Percentiles rank a stretch among this genome's conserved stretches.
Conservation (phyloP, 2,329 filamentous ascomycete species). For the Lasiodiplodia theobromae region DNA sequence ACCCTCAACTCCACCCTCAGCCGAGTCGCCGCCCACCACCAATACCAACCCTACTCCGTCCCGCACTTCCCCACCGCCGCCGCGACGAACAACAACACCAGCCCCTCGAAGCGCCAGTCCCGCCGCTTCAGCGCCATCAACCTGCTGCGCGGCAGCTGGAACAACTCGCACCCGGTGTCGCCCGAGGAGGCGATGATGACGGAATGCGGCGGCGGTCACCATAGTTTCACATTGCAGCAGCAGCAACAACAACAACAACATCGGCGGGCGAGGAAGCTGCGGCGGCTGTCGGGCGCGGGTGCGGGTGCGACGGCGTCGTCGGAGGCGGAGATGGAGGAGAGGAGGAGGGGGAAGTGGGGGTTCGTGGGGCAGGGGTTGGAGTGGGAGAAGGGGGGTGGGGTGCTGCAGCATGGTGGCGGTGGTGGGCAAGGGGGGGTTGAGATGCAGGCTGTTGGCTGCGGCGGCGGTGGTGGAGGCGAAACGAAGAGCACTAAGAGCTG, state of each 20-base stretch:
- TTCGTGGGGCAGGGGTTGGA: background rate
- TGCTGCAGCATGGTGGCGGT: background rate
- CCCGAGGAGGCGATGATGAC: conserved; percentile 30
- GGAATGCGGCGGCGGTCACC: background rate
- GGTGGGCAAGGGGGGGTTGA: conserved; percentile 33
- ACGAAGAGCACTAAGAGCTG: background rate
- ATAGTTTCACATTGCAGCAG: background rate
- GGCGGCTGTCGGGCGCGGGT: background rate
- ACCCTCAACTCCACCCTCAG: background rate
- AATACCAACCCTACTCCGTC: conserved; percentile 26
- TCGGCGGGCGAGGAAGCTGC: background rate
- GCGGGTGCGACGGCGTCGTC: background rate
- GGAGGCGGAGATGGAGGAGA: background rate
- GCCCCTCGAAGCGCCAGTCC: background rate
- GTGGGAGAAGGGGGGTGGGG: conserved; percentile 8
- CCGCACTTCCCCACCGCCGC: background rate
- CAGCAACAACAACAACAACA: background rate
- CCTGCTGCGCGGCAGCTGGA: conserved; percentile 24
- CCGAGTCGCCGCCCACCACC: conserved; percentile 16
- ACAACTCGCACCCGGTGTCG: conserved; percentile 17
- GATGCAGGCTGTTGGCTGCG: conserved; percentile 34
- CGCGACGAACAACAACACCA: background rate
- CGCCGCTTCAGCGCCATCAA: conserved; percentile 25
- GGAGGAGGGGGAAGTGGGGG: conserved; percentile 3
- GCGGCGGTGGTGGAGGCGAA: conserved; percentile 20